Percentiles rank a stretch among this genome's conserved stretches.
Evolutionary conservation across 176 grass and related monocot genomes (phyloP).

Genomic region (Chrysopogon serrulatus): DNA sequence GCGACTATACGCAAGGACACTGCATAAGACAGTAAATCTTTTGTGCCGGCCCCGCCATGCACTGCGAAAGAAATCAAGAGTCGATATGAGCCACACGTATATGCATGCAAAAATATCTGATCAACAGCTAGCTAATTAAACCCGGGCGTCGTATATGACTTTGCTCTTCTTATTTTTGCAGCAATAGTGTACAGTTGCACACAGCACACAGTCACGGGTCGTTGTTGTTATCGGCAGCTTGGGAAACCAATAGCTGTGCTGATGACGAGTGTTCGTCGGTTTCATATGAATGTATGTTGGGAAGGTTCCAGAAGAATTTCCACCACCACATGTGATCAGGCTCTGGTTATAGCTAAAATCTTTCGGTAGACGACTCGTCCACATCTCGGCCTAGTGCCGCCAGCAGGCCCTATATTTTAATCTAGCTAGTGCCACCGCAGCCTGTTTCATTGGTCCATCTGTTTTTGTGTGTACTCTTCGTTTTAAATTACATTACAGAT

Average conservation of each 20-base stretch:
- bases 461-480: no score
- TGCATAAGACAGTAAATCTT: background rate
- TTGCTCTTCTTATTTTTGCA: background rate
- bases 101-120: background rate
- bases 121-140: background rate
- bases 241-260: background rate
- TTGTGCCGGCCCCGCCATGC: background rate
- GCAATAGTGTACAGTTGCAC: background rate
- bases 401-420: no score
- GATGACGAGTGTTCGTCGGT: background rate
- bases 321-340: background rate
- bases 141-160: background rate
- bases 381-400: background rate
- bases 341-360: background rate
- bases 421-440: no score
- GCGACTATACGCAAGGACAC: background rate
- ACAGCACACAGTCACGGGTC: background rate
- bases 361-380: background rate
- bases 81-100: background rate
- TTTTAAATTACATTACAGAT: no score
- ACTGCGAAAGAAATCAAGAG: background rate
- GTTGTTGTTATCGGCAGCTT: background rate
- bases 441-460: no score
- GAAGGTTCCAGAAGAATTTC: background rate
- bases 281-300: background rate